Evolutionary conservation across 768 basidiomycete species (phyloP).

Genomic region (Leccinum aurantiacum): DNA sequence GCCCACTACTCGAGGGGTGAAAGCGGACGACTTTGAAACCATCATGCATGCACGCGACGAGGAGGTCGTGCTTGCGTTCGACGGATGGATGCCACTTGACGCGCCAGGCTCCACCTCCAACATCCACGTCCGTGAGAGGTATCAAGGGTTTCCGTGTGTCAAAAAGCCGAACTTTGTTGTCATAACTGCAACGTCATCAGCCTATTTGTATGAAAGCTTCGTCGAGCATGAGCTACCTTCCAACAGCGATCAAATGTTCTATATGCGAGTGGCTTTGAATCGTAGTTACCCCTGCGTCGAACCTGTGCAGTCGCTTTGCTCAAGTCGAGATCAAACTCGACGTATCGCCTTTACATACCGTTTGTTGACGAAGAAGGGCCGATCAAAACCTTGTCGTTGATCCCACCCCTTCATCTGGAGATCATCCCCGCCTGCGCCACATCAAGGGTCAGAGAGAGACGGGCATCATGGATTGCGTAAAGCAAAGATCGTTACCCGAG

Average conservation of each 20-base stretch:
- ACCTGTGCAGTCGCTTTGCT: slow-evolving; percentile 47
- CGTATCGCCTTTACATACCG: slow-evolving; percentile 40
- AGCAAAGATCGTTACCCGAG: slow-evolving; percentile 57
- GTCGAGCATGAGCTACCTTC: slow-evolving; percentile 56
- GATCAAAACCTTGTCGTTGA: slow-evolving; percentile 56
- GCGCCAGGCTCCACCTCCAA: slow-evolving; percentile 94
- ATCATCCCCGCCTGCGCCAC: slow-evolving; percentile 82
- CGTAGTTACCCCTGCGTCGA: slow-evolving; percentile 89
- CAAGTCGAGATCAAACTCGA: neutral
- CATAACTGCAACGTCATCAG: slow-evolving; percentile 58
- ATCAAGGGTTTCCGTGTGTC: slow-evolving; percentile 68
- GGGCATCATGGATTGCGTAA: neutral
- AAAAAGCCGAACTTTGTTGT: slow-evolving; percentile 76
- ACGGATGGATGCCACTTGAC: slow-evolving; percentile 91
- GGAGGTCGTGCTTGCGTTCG: slow-evolving; percentile 65
- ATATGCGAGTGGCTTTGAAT: slow-evolving; percentile 81
- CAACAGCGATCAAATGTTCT: slow-evolving; percentile 85
- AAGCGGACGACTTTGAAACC: slow-evolving; percentile 79
- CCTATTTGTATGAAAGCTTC: neutral
- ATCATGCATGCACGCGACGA: slow-evolving; percentile 98
- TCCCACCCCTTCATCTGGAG: slow-evolving; percentile 91
- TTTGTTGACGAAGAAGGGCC: slow-evolving; percentile 72
- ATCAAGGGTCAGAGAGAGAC: neutral
- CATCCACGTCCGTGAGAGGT: slow-evolving; percentile 59
- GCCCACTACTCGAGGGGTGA: slow-evolving; percentile 6